Percentiles rank a stretch among this genome's conserved stretches.
phyloP scores from a whole-genome alignment of 495 filamentous ascomycete species.

The Coniosporium apollinis region DNA sequence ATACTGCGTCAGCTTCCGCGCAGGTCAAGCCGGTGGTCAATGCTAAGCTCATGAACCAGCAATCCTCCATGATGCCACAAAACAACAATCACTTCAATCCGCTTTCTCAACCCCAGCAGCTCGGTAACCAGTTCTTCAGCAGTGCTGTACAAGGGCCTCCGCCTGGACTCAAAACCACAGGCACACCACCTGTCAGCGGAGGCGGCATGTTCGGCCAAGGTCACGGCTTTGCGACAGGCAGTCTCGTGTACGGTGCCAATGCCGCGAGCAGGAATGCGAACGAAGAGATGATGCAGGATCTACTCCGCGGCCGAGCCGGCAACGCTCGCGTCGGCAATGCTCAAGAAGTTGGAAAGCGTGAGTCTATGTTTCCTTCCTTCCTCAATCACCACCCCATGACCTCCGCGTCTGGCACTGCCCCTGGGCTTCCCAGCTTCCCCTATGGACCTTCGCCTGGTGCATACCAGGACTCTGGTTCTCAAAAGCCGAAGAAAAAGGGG shows the following conservation, averaged over 20 bases:
- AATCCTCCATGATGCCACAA: constrained; percentile 62
- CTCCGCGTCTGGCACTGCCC: constrained; percentile 76
- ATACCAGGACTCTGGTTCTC: constrained; percentile 66
- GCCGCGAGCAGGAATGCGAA: constrained; percentile 52
- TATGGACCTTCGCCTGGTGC: constrained; percentile 71
- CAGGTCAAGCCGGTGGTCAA: constrained; percentile 69
- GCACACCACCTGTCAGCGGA: constrained; percentile 69
- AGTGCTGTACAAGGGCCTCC: constrained; percentile 74
- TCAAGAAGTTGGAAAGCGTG: constrained; percentile 82
- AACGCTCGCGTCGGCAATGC: constrained; percentile 35
- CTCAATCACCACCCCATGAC: constrained; percentile 69
- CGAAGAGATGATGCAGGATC: constrained; percentile 63
- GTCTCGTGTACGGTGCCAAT: constrained; percentile 49
- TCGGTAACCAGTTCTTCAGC: constrained; percentile 44
- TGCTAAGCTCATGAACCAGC: constrained; percentile 73
- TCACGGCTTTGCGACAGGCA: constrained; percentile 53
- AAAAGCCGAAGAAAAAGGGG: constrained; percentile 99
- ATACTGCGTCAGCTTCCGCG: constrained; percentile 44
- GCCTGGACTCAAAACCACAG: constrained; percentile 85
- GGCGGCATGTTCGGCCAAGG: constrained; percentile 63
- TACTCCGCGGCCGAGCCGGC: constrained; percentile 45
- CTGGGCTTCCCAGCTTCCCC: constrained; percentile 75
- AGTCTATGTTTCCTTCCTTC: constrained; percentile 72
- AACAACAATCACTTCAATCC: constrained; percentile 24
- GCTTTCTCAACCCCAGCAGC: constrained; percentile 39